Evolutionary conservation across 23 red algal genomes (phyloP), one percentile per base, ranked within the genome.

Genomic region (Gracilaria domingensis): DNA sequence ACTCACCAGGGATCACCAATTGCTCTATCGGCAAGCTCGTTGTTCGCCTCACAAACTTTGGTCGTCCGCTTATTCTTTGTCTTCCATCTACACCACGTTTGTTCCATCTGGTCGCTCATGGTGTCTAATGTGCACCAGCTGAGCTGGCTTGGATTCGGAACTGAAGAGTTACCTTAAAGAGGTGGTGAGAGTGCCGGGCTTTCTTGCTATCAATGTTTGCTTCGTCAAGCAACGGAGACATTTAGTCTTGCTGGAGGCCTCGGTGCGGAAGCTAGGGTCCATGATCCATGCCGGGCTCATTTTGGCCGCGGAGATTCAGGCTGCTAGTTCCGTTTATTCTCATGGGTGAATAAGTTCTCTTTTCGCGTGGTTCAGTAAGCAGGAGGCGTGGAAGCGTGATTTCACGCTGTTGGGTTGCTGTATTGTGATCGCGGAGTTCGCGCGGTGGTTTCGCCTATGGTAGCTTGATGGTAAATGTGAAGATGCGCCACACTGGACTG

Each of bases 91-190:
- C 78, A 64, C 39, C 40, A 57, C 71, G 17, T 78, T 75, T 37
- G 93, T 88, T 14, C 35, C 9, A 73, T 79, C 8, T 85, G 84
- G 0, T 40, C 54, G 8, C 58, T 60, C 29, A 79, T 94, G 64
- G 90, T 94, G 3, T 84, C 94, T 20, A 94, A 88, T 75, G 40
- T 94, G 18, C 82, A 77, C 28, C 95, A 91, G 8, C 79, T 86
- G 81, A 65, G 82, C 88, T 14, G 95, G 95, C 42, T 82, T 54
- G 30, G 95, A 91, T 75, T 91, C 95, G 20, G 85, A 93, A 50
- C 34, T 98, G 24, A 98, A 98, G 44, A 78, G 69, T 45, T 94
- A 94, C 69, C 83, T 98, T 34, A 98, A 98, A 48, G 95, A 91
- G n/a, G n/a, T n/a, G 37, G 92, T 98, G 57, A 75, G 87, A 30